Evolutionary conservation across 2,329 filamentous ascomycete genomes (phyloP), one percentile per base, ranked within the genome.

Genomic region (Diaporthe sp.): DNA sequence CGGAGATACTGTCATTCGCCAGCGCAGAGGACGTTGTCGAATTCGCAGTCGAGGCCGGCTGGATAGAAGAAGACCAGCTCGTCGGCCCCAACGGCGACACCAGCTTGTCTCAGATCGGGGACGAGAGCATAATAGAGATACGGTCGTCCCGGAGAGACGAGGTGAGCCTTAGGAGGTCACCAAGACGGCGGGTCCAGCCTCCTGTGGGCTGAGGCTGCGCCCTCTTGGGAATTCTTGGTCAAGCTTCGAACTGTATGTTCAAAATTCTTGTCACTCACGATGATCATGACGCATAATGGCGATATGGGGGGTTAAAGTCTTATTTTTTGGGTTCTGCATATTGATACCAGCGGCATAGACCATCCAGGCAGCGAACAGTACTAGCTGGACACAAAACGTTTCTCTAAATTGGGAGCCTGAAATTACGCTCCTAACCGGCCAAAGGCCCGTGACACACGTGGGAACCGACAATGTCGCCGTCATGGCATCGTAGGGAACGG

Each of bases 11-110:
- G 10, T 86, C 86, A 42, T 91, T 92, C 77, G 85, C 85, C 3
- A 87, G 87, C 63, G 89, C 90, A 2, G 89, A 85, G 17, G 89
- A 91, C 75, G 84, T 91, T 25, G 88, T 91, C 42, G 83, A 85
- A 66, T 91, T 90, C 78, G 88, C 88, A 4, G 84, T 90, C 15
- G 89, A 91, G 80, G 84, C 88, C 1, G 89, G 88, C 8, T 92
- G 90, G 90, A 82, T 92, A 58, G 84, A 83, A 1, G 85, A 88
- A 77, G 85, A 85, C 25, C 89, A 92, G 80, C 79, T 92, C 53
- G 80, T 84, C 32, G 66, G 68, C 3, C 44, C 42, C 7, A 59
- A 25, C 13, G 69, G 53, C 15, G 68, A 68, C 25, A 59, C 74
- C 17, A 71, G 70, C 22, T 61, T 35, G 19, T 75, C 73, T 22